phyloP scores from a whole-genome alignment of 495 filamentous ascomycete genomes.

The Baudoinia panamericana region DNA sequence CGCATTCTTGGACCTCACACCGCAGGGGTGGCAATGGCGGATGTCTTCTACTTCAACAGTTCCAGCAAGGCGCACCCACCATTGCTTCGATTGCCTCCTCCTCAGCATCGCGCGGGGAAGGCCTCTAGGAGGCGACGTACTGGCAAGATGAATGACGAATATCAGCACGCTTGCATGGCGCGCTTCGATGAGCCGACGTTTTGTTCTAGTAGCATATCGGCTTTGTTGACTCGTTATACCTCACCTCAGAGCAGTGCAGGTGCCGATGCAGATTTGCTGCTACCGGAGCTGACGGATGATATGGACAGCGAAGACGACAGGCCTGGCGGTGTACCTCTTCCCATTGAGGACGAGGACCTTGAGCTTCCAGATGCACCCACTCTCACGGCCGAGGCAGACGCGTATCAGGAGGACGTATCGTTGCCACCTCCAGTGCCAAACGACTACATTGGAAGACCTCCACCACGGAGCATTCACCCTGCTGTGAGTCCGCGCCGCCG shows the following conservation, averaged over 20 bases:
- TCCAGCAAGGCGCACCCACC: slow-evolving; percentile 1
- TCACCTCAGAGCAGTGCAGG: neutral
- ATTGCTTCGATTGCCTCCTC: neutral
- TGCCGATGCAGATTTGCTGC: neutral
- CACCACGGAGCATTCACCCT: too few relatives aligned
- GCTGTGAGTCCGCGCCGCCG: too few relatives aligned
- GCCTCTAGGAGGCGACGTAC: neutral
- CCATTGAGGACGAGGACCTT: neutral
- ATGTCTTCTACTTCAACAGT: slow-evolving; percentile 12
- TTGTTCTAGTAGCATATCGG: slow-evolving; percentile 4
- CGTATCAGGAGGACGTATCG: too few relatives aligned
- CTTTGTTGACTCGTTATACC: neutral
- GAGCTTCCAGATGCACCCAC: too few relatives aligned
- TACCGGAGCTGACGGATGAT: neutral
- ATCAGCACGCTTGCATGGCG: slow-evolving; percentile 11
- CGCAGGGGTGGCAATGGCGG: slow-evolving; percentile 1
- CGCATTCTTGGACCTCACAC: too few relatives aligned
- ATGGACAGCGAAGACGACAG: slow-evolving; percentile 2
- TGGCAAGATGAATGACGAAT: slow-evolving; percentile 1
- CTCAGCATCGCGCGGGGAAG: neutral
- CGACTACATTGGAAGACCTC: too few relatives aligned
- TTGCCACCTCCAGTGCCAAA: too few relatives aligned
- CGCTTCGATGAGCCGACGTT: slow-evolving; percentile 14
- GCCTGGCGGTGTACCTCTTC: neutral
- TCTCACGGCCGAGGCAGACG: too few relatives aligned